Conservation (phyloP, 2,329 filamentous ascomycete species). For the Aspergillus neotritici region DNA sequence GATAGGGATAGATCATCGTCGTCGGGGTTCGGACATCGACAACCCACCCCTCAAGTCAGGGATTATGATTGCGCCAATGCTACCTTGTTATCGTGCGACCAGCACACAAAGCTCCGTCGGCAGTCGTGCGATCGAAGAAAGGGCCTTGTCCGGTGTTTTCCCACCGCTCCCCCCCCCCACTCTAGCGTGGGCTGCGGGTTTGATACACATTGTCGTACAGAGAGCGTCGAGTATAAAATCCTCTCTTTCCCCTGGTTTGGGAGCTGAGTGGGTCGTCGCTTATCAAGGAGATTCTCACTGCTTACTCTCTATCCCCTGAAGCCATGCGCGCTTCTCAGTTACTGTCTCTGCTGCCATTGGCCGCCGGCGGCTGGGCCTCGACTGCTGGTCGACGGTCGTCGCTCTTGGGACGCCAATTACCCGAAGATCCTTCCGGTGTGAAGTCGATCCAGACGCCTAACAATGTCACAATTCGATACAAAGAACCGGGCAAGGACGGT, state of each 20-base stretch:
- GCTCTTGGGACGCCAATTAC: conserved; percentile 27
- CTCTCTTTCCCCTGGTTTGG: no score
- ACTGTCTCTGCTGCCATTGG: conserved; percentile 18
- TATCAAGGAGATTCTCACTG: not conserved
- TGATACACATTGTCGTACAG: no score
- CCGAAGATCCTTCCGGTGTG: conserved; percentile 33
- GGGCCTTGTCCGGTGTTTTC: not conserved
- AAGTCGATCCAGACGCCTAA: conserved; percentile 35
- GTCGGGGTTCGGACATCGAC: no score
- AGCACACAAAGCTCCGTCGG: not conserved
- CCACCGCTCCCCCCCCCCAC: no score
- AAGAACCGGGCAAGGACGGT: conserved; percentile 48
- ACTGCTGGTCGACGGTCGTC: conserved; percentile 8
- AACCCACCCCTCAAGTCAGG: no score
- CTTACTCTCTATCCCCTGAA: not conserved
- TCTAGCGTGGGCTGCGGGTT: not conserved
- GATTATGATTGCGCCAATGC: not conserved
- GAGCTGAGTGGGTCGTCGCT: no score
- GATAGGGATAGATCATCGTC: no score
- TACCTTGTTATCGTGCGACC: conserved; percentile 5
- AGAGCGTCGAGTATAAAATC: no score
- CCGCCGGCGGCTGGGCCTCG: conserved; percentile 9
- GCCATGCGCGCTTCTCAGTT: conserved; percentile 20
- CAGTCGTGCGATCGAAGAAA: no score
- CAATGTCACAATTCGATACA: conserved; percentile 53